Evolutionary conservation across 805 yeast genomes (phyloP).

Genomic region (Candida adriatica): DNA sequence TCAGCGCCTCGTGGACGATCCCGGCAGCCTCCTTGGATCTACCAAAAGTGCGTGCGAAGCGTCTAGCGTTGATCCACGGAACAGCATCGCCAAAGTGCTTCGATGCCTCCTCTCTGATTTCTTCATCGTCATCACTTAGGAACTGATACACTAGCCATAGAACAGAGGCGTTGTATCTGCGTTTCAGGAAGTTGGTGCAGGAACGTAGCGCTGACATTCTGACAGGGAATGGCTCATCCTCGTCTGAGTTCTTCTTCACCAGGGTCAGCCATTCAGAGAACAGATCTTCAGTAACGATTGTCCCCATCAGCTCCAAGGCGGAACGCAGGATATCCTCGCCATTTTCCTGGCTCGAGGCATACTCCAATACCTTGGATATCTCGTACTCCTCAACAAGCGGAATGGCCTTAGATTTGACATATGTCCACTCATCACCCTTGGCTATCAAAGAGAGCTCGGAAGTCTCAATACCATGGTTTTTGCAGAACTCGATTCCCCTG

Average conservation of each 20-base stretch:
- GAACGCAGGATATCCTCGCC: slow-evolving; percentile 43
- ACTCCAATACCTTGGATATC: slow-evolving; percentile 24
- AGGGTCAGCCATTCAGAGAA: slow-evolving; percentile 11
- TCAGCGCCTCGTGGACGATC: slow-evolving; percentile 11
- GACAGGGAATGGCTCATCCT: slow-evolving; percentile 36
- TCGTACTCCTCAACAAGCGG: slow-evolving; percentile 18
- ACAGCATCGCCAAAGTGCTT: slow-evolving; percentile 31
- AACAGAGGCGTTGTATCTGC: slow-evolving; percentile 13
- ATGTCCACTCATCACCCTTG: slow-evolving; percentile 30
- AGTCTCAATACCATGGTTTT: slow-evolving; percentile 1
- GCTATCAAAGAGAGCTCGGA: slow-evolving; percentile 18
- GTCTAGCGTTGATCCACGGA: slow-evolving; percentile 28
- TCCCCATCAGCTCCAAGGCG: slow-evolving; percentile 47
- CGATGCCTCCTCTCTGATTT: slow-evolving; percentile 44
- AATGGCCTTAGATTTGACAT: slow-evolving; percentile 35
- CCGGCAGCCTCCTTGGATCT: slow-evolving; percentile 2
- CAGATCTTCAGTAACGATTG: slow-evolving; percentile 26
- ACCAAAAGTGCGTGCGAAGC: slow-evolving; percentile 16
- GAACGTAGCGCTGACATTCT: slow-evolving; percentile 42
- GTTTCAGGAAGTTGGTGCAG: slow-evolving; percentile 24
- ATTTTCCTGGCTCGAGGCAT: slow-evolving; percentile 23
- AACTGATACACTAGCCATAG: slow-evolving; percentile 28
- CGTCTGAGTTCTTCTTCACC: slow-evolving; percentile 23
- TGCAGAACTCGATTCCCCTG: slow-evolving; percentile 31
- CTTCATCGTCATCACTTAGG: slow-evolving; percentile 63